Percentiles rank a stretch among this genome's conserved stretches.
Evolutionary conservation across 192 early-diverging fungal genomes (phyloP).

Genomic region (Coemansia sp.): DNA sequence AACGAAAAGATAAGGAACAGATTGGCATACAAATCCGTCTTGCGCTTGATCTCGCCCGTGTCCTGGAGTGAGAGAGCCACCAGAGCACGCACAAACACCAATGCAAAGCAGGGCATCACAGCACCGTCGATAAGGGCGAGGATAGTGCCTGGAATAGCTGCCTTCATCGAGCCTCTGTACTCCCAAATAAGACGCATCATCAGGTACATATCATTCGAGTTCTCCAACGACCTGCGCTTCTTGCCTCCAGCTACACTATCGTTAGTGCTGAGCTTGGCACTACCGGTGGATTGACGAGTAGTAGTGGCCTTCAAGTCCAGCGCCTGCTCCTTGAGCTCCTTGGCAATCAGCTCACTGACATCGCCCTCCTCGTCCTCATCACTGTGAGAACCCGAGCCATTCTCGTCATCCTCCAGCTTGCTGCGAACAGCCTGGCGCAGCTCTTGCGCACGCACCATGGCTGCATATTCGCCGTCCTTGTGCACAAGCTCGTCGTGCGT

Average conservation of each 20-base stretch:
- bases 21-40: conserved; percentile 29
- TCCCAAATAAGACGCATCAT: conserved; percentile 27
- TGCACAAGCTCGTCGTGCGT: conserved; percentile 74
- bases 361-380: conserved; percentile 21
- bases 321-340: too few species aligned
- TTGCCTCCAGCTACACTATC: conserved; percentile 3
- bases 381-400: background rate
- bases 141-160: conserved; percentile 15
- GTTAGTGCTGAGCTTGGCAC: conserved; percentile 8
- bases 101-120: conserved; percentile 76
- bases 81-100: conserved; percentile 53
- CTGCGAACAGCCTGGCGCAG: conserved; percentile 68
- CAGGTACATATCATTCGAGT: conserved; percentile 33
- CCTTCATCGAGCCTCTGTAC: conserved; percentile 31
- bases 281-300: conserved; percentile 25
- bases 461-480: conserved; percentile 56
- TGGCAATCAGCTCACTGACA: conserved; percentile 38
- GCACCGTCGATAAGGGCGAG: conserved; percentile 58
- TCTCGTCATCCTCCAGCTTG: conserved; percentile 14
- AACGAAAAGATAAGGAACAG: conserved; percentile 50
- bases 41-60: conserved; percentile 16
- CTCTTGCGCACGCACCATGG: conserved; percentile 71
- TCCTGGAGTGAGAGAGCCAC: conserved; percentile 22
- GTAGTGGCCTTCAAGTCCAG: conserved; percentile 37
- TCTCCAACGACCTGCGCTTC: conserved; percentile 17